Base-by-base conservation (phyloP, 1,284 basidiomycete species). In the Marasmius tenuissimus region DNA sequence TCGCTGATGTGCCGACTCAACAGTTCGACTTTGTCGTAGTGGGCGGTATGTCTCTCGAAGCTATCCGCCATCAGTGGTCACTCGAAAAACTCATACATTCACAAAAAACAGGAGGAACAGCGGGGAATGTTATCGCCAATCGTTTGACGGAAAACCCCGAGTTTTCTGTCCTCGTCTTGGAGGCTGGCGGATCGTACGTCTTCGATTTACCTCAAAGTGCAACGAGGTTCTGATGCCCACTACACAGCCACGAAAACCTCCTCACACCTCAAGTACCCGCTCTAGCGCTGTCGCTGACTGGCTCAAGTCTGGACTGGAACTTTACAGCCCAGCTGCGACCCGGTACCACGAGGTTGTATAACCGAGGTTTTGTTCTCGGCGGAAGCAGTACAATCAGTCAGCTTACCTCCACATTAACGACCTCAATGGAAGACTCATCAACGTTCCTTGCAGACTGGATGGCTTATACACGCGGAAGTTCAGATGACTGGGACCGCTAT, bases 401-500 rank as follows among this genome's bases (percentile, higher is more conserved):
- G 18, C 47, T 11, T 54, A 35, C 38, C 7, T 37, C 10, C 12
- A 8, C n/a, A 14, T 18, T 5, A 14, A 3, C 39, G 55, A 34
- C 37, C 18, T 4, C 27, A 10, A 37, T 20, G 11, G 22, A 35
- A 3, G 8, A n/a, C n/a, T 42, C 14, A 35, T 9, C 3, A 10
- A 37, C 11, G 4, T 34, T 14, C n/a, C 33, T 60, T 14, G 2
- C 37, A 79, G 77, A 80, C 58, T 72, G 71, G 45, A 69, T 79
- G 71, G 69, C 71, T 8, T 81, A 75, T 64, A 78, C 75, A 27
- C 70, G 78, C 0, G 76, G 78, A 7, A 72, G 77, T 4, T 52
- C 69, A 22, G 78, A 79, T 34, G 77, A 79, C 58, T 81, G 66
- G 50, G 67, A 81, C 63, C 66, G 72, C 9, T 77, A 69, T 59